Base-by-base conservation (phyloP, 306 rosid genomes). In the Pyrus pyrifolia region DNA sequence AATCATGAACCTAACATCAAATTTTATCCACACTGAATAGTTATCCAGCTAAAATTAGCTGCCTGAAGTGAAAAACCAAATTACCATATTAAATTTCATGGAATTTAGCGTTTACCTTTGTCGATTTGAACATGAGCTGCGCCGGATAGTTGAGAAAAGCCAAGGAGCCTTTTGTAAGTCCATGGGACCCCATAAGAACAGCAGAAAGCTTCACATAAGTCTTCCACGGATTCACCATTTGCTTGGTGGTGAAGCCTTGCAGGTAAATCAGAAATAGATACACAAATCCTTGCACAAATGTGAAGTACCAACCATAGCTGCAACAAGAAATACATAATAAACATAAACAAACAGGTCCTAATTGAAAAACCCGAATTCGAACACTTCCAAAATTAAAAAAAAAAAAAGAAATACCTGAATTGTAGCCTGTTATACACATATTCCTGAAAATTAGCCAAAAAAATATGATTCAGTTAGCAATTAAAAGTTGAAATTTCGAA, bases 221-320 rank as follows among this genome's bases (percentile, higher is more conserved):
- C 87, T 92, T 92, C 98, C 98, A 95, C 66, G 98, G 97, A 46
- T 95, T 95, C 86, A 95, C 97, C 98, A 95, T 90, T 86, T 95
- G 98, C 89, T 92, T 92, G 82, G 90, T 87, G 45, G 93, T 83
- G 89, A 95, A 95, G 74, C 97, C 98, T 90, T 92, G 97, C 25
- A 95, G 86, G 80, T 88, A 88, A 75, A 95, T 91, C 86, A 95
- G 88, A 79, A 84, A 83, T 21, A 95, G 91, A 79, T 95, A 95
- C 61, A 95, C 98, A 83, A 92, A 92, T 21, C 97, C 97, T 89
- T 95, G 98, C 76, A 95, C 55, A 84, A 95, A 95, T 76, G 98
- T 95, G 90, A 95, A 95, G 86, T 95, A 95, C 98, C 98, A 95
- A 42, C 98, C 98, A 87, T 92, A 95, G 87, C 98, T 95, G 90